A percentile compares a stretch with the other conserved stretches of the same genome.
Conservation (phyloP, 495 filamentous ascomycete species). For the Penicillium crystallinum region DNA sequence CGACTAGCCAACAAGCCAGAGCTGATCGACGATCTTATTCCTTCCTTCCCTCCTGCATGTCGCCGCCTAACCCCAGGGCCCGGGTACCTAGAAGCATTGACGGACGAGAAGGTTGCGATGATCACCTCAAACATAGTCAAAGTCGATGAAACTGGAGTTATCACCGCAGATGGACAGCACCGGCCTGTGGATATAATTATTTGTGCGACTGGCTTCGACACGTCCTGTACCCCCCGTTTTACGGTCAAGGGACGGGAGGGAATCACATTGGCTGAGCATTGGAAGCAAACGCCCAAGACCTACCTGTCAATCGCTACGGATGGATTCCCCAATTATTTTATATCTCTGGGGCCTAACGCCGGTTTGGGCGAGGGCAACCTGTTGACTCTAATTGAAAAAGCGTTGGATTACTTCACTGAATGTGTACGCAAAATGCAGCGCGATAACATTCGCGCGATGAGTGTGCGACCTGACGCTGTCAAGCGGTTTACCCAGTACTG, state of each 20-base stretch:
- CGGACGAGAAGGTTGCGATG: slow-evolving; percentile 36
- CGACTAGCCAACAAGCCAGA: slow-evolving; percentile 35
- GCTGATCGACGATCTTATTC: slow-evolving; percentile 29
- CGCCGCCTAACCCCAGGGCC: slow-evolving; percentile 48
- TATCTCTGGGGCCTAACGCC: slow-evolving; percentile 23
- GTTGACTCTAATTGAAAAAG: slow-evolving; percentile 41
- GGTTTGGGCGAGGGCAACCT: slow-evolving; percentile 44
- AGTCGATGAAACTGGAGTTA: slow-evolving; percentile 44
- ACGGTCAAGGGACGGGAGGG: slow-evolving; percentile 44
- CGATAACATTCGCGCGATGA: slow-evolving; percentile 43
- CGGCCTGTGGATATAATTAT: slow-evolving; percentile 38
- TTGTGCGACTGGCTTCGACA: slow-evolving; percentile 55
- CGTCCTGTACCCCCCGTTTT: slow-evolving; percentile 45
- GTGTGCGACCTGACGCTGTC: slow-evolving; percentile 36
- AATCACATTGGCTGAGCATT: slow-evolving; percentile 43
- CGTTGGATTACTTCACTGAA: slow-evolving; percentile 48
- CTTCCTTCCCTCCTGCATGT: slow-evolving; percentile 45
- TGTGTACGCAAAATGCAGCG: slow-evolving; percentile 47
- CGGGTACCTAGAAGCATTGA: slow-evolving; percentile 46
- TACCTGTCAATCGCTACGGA: slow-evolving; percentile 19
- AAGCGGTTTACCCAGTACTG: slow-evolving; percentile 42
- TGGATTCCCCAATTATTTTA: slow-evolving; percentile 11
- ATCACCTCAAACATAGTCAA: slow-evolving; percentile 36
- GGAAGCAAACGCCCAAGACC: slow-evolving; percentile 47
- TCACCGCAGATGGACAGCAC: slow-evolving; percentile 44